phyloP scores from a whole-genome alignment of 2,329 filamentous ascomycete species.

The Onygenales sp. region DNA sequence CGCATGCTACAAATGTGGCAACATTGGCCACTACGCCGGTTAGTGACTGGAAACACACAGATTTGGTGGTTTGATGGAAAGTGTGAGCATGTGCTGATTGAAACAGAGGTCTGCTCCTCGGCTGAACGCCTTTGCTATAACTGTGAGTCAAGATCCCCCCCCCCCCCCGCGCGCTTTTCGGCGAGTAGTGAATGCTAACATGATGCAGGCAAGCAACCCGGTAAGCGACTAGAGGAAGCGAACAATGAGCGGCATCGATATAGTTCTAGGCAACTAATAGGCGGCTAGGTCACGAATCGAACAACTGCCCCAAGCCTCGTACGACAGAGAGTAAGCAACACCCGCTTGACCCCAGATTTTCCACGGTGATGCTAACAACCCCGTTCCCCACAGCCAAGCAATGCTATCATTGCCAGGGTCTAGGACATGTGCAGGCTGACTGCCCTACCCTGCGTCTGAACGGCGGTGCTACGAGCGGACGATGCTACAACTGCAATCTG shows the following conservation, averaged over 20 bases:
- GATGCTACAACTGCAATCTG: constrained; percentile 95
- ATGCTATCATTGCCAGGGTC: constrained; percentile 98
- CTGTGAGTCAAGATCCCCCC: constrained; percentile 52
- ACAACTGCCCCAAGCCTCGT: constrained; percentile 89
- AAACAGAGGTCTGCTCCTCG: constrained; percentile 89
- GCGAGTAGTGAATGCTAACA: background rate
- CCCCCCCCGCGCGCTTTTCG: constrained; percentile 12
- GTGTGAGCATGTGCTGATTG: constrained; percentile 45
- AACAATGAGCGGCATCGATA: constrained; percentile 11
- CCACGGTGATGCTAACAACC: constrained; percentile 13
- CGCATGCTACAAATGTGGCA: constrained; percentile 70
- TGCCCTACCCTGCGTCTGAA: constrained; percentile 93
- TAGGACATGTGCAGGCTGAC: constrained; percentile 96
- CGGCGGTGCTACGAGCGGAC: constrained; percentile 66
- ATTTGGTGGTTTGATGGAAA: constrained; percentile 34
- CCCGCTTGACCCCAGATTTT: background rate
- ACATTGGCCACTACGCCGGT: constrained; percentile 61
- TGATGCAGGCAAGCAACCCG: constrained; percentile 35
- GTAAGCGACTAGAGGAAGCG: constrained; percentile 21
- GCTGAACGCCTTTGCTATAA: constrained; percentile 99
- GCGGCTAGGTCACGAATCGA: constrained; percentile 76
- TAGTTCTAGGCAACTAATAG: constrained; percentile 5
- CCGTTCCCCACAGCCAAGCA: constrained; percentile 62
- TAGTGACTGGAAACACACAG: constrained; percentile 15
- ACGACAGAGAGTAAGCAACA: constrained; percentile 70